Conservation (phyloP, 345 rosid species). For the Eucalyptus virginea region DNA sequence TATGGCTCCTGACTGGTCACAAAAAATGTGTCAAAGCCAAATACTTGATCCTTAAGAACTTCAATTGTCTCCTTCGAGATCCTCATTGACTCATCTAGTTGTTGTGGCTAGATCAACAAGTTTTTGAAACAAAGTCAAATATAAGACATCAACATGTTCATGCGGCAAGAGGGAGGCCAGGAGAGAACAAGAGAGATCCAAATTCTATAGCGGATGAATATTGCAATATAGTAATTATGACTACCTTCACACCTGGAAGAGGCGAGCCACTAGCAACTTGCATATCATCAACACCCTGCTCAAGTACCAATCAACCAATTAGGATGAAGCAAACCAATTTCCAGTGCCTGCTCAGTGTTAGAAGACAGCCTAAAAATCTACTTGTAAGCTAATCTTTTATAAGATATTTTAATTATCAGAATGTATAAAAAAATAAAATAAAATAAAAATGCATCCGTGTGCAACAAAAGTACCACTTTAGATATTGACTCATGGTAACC, state of each 20-base stretch:
- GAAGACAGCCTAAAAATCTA: not conserved
- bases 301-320: not conserved
- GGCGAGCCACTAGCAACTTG: slow-evolving; percentile 83
- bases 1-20: slow-evolving; percentile 97
- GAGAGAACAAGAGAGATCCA: not conserved
- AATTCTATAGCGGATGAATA: not conserved
- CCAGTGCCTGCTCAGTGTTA: not conserved
- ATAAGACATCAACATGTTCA: not conserved
- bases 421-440: not conserved
- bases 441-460: not conserved
- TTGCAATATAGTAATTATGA: not conserved
- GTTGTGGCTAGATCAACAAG: slow-evolving; percentile 49
- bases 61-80: slow-evolving; percentile 78
- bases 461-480: not conserved
- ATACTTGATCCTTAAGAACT: slow-evolving; percentile 83
- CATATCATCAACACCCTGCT: slow-evolving; percentile 47
- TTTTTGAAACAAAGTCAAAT: not conserved
- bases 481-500: not conserved
- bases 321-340: not conserved
- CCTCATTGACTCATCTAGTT: slow-evolving; percentile 64
- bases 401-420: not conserved
- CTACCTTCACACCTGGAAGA: slow-evolving; percentile 97
- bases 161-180: not conserved
- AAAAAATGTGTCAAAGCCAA: slow-evolving; percentile 90
- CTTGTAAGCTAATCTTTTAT: not conserved